A percentile compares a stretch with the other conserved stretches of the same genome.
These are phyloP conservation scores for Sporothrix brunneoviolacea DNA, from an alignment of 2,329 filamentous ascomycete genomes.

Conservation along the genomic window DNA sequence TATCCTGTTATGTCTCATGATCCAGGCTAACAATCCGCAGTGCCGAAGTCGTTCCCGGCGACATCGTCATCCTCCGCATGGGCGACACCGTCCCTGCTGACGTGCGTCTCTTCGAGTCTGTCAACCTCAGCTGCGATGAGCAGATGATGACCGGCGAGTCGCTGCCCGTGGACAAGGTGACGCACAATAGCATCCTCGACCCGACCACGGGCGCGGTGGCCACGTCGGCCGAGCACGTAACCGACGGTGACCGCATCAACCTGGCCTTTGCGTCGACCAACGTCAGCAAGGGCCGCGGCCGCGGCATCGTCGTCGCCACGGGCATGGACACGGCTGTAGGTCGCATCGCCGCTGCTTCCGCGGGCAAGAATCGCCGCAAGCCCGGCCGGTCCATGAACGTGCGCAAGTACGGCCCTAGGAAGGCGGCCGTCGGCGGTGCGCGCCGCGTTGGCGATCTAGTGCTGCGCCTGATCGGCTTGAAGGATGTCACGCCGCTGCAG, in stretches of 20 bases:
- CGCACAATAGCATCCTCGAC: constrained; percentile 40
- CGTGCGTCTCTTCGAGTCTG: constrained; percentile 60
- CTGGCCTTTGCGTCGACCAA: constrained; percentile 69
- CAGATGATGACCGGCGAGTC: constrained; percentile 72
- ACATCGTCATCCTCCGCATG: constrained; percentile 60
- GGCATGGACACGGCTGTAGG: constrained; percentile 72
- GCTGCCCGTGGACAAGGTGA: constrained; percentile 61
- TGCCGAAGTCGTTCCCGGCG: constrained; percentile 62
- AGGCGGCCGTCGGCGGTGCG: constrained; percentile 33
- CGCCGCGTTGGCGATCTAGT: constrained; percentile 35
- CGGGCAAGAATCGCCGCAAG: constrained; percentile 42
- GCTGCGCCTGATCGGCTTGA: constrained; percentile 48
- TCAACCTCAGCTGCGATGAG: constrained; percentile 77
- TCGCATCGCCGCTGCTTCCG: constrained; percentile 62
- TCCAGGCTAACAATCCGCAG: constrained; percentile 33
- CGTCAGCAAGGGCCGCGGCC: constrained; percentile 65
- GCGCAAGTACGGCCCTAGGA: constrained; percentile 34
- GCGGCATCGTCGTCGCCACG: constrained; percentile 65
- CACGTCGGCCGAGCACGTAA: constrained; percentile 42
- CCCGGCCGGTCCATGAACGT: constrained; percentile 38
- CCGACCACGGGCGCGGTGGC: constrained; percentile 41
- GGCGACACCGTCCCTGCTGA: constrained; percentile 72
- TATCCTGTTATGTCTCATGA: not conserved
- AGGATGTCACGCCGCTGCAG: constrained; percentile 73
- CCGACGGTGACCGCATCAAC: constrained; percentile 67